These are phyloP conservation scores for Medicago lupulina DNA, from an alignment of 306 rosid genomes.

Conservation along the genomic window DNA sequence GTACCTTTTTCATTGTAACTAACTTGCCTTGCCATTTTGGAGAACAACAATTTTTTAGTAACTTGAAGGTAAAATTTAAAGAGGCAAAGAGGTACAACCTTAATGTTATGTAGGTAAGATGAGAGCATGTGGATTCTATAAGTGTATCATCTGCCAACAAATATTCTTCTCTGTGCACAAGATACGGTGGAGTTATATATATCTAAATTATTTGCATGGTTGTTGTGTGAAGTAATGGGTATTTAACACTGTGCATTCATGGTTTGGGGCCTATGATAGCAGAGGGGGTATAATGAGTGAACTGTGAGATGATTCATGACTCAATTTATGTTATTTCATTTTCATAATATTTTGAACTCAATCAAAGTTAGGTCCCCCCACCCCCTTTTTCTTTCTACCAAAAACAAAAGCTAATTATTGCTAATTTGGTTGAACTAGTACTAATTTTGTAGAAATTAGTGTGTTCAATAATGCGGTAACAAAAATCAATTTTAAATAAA, in stretches of 20 bases:
- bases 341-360: constrained; percentile 39
- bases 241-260: constrained; percentile 72
- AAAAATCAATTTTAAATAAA: background rate
- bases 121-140: constrained; percentile 39
- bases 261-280: constrained; percentile 49
- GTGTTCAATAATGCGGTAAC: background rate
- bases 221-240: constrained; percentile 74
- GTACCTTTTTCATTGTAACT: constrained; percentile 22
- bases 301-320: constrained; percentile 25
- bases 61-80: background rate
- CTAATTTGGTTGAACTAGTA: background rate
- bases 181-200: constrained; percentile 25
- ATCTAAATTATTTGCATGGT: constrained; percentile 62
- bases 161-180: constrained; percentile 46
- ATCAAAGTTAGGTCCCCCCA: constrained; percentile 10
- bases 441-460: no score
- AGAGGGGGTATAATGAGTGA: constrained; percentile 37
- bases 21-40: constrained; percentile 26
- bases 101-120: constrained; percentile 30
- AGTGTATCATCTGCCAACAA: constrained; percentile 48
- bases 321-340: constrained; percentile 35
- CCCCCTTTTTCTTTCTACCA: background rate
- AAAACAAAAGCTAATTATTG: constrained; percentile 11
- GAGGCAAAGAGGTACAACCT: background rate
- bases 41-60: constrained; percentile 6